These are phyloP conservation scores for Candida ponderosae DNA, from an alignment of 805 yeast genomes.

Conservation along the genomic window DNA sequence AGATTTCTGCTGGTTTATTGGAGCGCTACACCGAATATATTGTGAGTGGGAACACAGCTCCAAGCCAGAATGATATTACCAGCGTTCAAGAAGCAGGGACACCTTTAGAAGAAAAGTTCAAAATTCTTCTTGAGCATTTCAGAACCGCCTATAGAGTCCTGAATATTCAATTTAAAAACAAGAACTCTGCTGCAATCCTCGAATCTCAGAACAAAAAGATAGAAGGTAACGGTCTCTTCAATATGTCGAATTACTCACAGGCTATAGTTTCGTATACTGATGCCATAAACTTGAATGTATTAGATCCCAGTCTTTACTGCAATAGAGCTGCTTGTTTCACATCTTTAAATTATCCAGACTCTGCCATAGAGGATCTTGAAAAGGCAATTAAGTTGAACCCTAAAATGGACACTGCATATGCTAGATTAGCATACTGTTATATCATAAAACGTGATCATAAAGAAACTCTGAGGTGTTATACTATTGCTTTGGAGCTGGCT, in stretches of 20 bases:
- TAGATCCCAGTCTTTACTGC: slow-evolving; percentile 26
- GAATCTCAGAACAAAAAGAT: slow-evolving; percentile 1
- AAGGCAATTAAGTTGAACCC: slow-evolving; percentile 25
- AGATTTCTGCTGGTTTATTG: slow-evolving; percentile 3
- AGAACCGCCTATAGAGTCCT: not conserved
- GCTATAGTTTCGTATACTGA: slow-evolving; percentile 31
- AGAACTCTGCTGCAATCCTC: not conserved
- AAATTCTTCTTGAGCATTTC: not conserved
- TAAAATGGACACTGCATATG: slow-evolving; percentile 29
- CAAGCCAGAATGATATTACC: not conserved
- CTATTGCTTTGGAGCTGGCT: slow-evolving; percentile 23
- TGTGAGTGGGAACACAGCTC: not conserved
- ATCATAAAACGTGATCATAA: slow-evolving; percentile 28
- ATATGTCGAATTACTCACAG: slow-evolving; percentile 9
- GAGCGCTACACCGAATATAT: slow-evolving; percentile 9
- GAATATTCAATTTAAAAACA: not conserved
- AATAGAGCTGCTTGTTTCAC: slow-evolving; percentile 34
- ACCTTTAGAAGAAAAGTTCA: not conserved
- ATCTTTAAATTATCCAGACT: slow-evolving; percentile 24
- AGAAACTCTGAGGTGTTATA: slow-evolving; percentile 28
- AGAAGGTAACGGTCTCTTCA: slow-evolving; percentile 11
- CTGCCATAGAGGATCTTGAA: slow-evolving; percentile 27
- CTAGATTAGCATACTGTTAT: slow-evolving; percentile 28
- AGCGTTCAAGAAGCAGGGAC: not conserved
- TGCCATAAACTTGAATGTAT: slow-evolving; percentile 17